These are phyloP conservation scores for Picocystis salinarum DNA, from an alignment of 139 green algal species.

Conservation along the genomic window DNA sequence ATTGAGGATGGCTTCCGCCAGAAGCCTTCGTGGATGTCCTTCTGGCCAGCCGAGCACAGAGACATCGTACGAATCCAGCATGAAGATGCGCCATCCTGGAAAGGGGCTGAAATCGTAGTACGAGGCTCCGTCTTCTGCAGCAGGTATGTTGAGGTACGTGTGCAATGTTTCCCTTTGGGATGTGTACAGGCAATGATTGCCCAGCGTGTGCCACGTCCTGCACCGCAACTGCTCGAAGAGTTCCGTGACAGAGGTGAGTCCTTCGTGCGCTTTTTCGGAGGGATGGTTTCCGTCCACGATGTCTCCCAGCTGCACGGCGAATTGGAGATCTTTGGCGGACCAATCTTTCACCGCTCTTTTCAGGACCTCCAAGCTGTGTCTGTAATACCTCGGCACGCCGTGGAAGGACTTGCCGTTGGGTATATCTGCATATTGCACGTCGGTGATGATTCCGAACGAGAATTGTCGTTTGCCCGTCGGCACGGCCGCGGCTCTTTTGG, in stretches of 20 bases:
- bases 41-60: slow-evolving; percentile 24
- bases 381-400: slow-evolving; percentile 48
- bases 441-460: slow-evolving; percentile 30
- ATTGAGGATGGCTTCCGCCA: slow-evolving; percentile 23
- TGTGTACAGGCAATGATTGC: slow-evolving; percentile 66
- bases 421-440: slow-evolving; percentile 60
- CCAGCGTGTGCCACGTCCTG: slow-evolving; percentile 30
- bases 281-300: slow-evolving; percentile 28
- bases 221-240: slow-evolving; percentile 16
- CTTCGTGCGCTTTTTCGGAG: slow-evolving; percentile 10
- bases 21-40: slow-evolving; percentile 26
- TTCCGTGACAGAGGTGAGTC: slow-evolving; percentile 3
- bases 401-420: slow-evolving; percentile 42
- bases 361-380: slow-evolving; percentile 14
- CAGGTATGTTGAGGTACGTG: slow-evolving; percentile 12
- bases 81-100: slow-evolving; percentile 34
- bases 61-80: slow-evolving; percentile 63
- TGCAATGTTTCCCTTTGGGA: slow-evolving; percentile 19
- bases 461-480: slow-evolving; percentile 7
- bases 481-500: no score
- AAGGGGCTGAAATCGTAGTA: slow-evolving; percentile 46
- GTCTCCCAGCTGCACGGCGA: slow-evolving; percentile 40
- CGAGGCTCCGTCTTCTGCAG: slow-evolving; percentile 7
- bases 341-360: slow-evolving; percentile 21
- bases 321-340: slow-evolving; percentile 12